phyloP scores from a whole-genome alignment of 169 alveolate species.

The Cyclospora cayetanensis region DNA sequence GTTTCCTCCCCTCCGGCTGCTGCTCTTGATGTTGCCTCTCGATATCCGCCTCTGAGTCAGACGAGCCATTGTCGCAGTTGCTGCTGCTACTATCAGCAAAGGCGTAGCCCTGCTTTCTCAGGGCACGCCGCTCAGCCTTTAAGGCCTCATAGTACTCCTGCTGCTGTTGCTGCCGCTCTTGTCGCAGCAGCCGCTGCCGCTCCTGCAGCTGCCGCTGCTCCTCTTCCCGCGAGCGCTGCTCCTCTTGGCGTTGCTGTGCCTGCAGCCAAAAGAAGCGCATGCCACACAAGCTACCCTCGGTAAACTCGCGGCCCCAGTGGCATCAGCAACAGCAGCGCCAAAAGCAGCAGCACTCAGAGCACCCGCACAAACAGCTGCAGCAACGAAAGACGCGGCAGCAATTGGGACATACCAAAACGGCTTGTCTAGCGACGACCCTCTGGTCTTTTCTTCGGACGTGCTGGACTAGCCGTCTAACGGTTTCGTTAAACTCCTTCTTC shows the following conservation, averaged over 20 bases:
- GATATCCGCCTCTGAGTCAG: not conserved
- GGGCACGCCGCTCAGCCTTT: constrained; percentile 58
- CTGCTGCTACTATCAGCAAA: constrained; percentile 56
- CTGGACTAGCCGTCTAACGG: constrained; percentile 55
- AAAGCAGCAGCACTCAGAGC: not conserved
- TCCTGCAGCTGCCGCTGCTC: constrained; percentile 27
- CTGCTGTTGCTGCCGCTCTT: constrained; percentile 18
- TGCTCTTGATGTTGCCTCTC: not conserved
- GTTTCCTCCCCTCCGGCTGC: not conserved
- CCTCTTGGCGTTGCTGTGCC: constrained; percentile 36
- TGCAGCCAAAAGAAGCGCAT: not conserved
- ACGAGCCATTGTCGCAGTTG: not conserved
- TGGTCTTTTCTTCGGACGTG: constrained; percentile 70
- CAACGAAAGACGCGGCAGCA: constrained; percentile 21
- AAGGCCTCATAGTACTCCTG: constrained; percentile 24
- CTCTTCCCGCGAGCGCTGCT: constrained; percentile 43
- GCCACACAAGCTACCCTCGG: not conserved
- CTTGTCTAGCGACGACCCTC: constrained; percentile 23
- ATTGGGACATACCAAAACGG: not conserved
- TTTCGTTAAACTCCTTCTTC: constrained; percentile 67
- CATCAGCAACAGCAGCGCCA: not conserved
- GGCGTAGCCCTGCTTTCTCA: constrained; percentile 45
- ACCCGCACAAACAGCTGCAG: not conserved
- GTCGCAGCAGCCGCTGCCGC: constrained; percentile 11
- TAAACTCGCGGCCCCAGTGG: not conserved